Evolutionary conservation across 73 alveolate genomes (phyloP), one percentile per base, ranked within the genome.

Genomic region (Paramecium sonneborni): DNA sequence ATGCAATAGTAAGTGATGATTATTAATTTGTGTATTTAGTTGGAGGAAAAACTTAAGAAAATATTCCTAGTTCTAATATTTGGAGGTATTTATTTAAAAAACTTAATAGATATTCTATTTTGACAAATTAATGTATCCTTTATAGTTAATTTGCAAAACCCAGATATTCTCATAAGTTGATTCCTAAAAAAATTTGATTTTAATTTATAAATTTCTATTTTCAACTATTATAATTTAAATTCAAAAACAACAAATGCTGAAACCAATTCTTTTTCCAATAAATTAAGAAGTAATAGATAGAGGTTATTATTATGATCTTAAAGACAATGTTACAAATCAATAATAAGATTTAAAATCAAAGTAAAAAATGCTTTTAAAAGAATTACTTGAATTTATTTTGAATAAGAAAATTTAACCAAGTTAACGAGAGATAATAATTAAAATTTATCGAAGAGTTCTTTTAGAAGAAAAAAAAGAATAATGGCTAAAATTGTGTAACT

Each of bases 11-110:
- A 8, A 79, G 90, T 79, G 74, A 79, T 43, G 90, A 79, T 28
- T 41, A 43, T 79, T 12, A 79, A 44, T 79, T 43, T 79, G 76
- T 79, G 6, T 79, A 79, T 79, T 43, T 79, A 43, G 69, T 38
- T 79, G 90, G 90, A 12, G 90, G 90, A 23, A 79, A 79, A 28
- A 79, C 44, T 41, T 46, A 79, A 79, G 90, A 79, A 79, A 46
- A 72, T 72, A 35, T 35, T 12, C 55, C 72, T 24, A 79, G 69
- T 43, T 79, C 69, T 12, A 38, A 79, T 79, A 79, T 79, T 24
- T 79, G 74, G 90, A 79, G 39, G 90, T 79, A 79, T 10, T 0
- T 4, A 8, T 23, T 62, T 62, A 6, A 20, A 67, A 0, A 74
- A 41, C 1, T 43, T 1, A 9, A 1, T 79, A 79, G 90, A 34